Base-by-base conservation (phyloP, 2,329 filamentous ascomycete genomes). In the Mariannaea elegans region DNA sequence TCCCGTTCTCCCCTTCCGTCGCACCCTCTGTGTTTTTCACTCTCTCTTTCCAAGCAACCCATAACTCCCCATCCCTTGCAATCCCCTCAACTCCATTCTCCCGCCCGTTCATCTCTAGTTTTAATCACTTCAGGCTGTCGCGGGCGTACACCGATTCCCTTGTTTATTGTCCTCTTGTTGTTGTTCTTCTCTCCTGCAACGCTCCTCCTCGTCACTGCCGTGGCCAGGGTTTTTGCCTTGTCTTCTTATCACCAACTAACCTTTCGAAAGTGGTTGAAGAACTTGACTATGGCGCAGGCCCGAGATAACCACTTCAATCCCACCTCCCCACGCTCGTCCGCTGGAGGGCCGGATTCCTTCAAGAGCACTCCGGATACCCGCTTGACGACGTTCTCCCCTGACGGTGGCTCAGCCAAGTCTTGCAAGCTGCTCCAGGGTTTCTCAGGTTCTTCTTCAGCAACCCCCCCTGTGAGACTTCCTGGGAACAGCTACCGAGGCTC, bases 291-390 rank as follows among this genome's bases (percentile, higher is more conserved):
- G 76, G 72, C 78, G 24, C 77, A 81, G 42, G 64, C 69, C 44
- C 76, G 74, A 31, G 81, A 84, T 41, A 72, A 72, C 8, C 63
- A 65, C 19, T 79, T 78, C 67, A 78, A 80, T 65, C 76, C 78
- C 6, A 73, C 80, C 29, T 86, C 84, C 3, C 82, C 84, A 42
- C 79, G 77, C 57, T 85, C 84, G 0, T 84, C 83, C 2, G 78
- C 71, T 52, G 83, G 81, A 44, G 80, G 77, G 18, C 80, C 80
- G 29, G 84, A 85, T 50, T 89, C 87, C 10, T 82, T 81, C 69
- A 82, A 86, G 65, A 84, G 82, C 14, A 91, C 89, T 6, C 88
- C 89, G 0, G 87, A 89, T 59, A 90, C 88, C 7, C 84, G 83
- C 48, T 65, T 89, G 39, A 88, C 87, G 5, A 77, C 83, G 6